Evolutionary conservation across 192 early-diverging fungal species (phyloP).

Genomic region (Backusella tarrabulga): DNA sequence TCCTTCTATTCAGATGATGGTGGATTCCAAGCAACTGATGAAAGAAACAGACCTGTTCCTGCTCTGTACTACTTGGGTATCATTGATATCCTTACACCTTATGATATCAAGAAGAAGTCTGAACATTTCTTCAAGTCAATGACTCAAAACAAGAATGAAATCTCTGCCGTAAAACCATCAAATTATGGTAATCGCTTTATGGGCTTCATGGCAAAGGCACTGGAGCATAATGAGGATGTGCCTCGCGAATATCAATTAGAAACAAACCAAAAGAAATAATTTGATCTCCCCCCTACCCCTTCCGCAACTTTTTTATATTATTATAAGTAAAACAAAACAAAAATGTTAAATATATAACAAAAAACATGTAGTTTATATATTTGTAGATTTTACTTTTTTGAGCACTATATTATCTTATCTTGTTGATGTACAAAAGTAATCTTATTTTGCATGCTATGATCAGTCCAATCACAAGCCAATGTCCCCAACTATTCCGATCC

Average conservation of each 20-base stretch:
- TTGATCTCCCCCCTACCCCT: not conserved
- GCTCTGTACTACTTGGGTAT: conserved; percentile 93
- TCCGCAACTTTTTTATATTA: not conserved
- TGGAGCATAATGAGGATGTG: conserved; percentile 52
- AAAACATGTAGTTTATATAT: not conserved
- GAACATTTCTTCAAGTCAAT: conserved; percentile 85
- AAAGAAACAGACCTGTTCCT: conserved; percentile 60
- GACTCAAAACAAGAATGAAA: conserved; percentile 46
- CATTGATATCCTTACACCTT: conserved; percentile 96
- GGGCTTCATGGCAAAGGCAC: conserved; percentile 73
- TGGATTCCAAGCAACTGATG: conserved; percentile 82
- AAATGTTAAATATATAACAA: not conserved
- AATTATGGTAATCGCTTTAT: conserved; percentile 89
- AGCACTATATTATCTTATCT: not conserved
- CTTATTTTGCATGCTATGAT: not conserved
- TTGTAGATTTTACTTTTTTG: not conserved
- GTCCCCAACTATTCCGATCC: not conserved
- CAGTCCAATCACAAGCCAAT: conserved; percentile 2
- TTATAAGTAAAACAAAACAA: not conserved
- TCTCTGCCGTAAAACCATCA: conserved; percentile 82
- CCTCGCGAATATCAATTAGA: conserved; percentile 15
- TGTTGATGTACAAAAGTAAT: not conserved
- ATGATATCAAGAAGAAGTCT: conserved; percentile 81
- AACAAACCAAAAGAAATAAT: conserved; percentile 16
- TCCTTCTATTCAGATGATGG: conserved; percentile 90